Evolutionary conservation across 202 grass and related monocot species (phyloP).

Genomic region (Elaeis oleifera): DNA sequence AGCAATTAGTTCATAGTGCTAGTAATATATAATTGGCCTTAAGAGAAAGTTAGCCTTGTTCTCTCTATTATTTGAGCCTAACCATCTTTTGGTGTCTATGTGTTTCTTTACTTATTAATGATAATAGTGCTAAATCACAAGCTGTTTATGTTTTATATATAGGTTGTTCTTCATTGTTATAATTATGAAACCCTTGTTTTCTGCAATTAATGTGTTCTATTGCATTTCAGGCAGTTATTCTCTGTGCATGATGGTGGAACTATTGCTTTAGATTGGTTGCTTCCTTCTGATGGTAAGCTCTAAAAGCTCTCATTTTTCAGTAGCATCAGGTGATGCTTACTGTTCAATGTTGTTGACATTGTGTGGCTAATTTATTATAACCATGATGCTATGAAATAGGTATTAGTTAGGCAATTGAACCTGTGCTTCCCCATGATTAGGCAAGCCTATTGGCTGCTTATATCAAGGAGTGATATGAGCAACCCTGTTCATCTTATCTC

Average conservation of each 20-base stretch:
- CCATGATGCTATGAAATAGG: no score
- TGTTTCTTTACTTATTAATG: no score
- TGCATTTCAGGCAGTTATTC: constrained; percentile 63
- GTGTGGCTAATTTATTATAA: background rate
- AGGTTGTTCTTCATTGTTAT: background rate
- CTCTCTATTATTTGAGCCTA: no score
- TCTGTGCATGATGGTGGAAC: constrained; percentile 69
- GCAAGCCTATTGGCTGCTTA: no score
- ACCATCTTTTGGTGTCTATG: no score
- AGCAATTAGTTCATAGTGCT: no score
- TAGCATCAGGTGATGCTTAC: background rate
- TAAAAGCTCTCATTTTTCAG: constrained; percentile 4
- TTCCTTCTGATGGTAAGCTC: constrained; percentile 45
- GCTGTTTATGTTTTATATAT: background rate
- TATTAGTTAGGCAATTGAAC: no score
- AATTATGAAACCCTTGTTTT: background rate
- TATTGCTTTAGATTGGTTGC: constrained; percentile 93
- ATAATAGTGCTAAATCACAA: constrained; percentile 2
- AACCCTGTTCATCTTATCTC: no score
- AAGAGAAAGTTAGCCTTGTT: no score
- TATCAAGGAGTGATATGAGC: no score
- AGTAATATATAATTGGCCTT: no score
- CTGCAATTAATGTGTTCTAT: background rate
- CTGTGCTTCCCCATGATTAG: no score
- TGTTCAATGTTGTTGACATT: constrained; percentile 24